These are phyloP conservation scores for Fusarium denticulatum DNA, from an alignment of 2,329 filamentous ascomycete genomes.

Conservation along the genomic window DNA sequence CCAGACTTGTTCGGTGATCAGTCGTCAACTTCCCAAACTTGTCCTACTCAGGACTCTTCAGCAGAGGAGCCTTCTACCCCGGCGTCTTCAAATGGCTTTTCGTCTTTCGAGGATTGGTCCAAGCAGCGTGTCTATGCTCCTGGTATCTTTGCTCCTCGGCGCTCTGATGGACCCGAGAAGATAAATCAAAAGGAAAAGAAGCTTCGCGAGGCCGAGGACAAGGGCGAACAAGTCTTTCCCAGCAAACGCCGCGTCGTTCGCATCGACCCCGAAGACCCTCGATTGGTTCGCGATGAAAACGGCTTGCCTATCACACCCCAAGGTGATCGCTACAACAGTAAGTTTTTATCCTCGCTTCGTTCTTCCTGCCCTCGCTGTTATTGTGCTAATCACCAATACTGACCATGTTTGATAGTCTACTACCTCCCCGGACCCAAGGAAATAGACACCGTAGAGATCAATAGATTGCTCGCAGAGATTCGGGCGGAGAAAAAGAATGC, in stretches of 20 bases:
- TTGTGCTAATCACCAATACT: not conserved
- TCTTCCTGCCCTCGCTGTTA: not conserved
- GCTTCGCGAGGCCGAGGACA: not conserved
- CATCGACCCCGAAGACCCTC: not conserved
- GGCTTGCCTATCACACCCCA: not conserved
- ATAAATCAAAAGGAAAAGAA: not conserved
- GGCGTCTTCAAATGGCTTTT: not conserved
- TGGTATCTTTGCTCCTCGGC: not conserved
- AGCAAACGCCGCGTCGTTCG: constrained; percentile 2
- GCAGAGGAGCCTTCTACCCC: not conserved
- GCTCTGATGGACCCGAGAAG: not conserved
- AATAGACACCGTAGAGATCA: not conserved
- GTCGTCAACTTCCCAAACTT: not conserved
- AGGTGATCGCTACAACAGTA: not conserved
- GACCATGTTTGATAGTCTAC: not conserved
- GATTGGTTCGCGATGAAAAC: not conserved
- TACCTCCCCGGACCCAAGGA: not conserved
- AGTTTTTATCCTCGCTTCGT: not conserved
- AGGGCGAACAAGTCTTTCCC: not conserved
- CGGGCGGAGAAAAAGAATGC: not conserved
- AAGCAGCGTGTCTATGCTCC: not conserved
- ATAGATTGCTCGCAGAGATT: not conserved
- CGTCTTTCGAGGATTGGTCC: not conserved
- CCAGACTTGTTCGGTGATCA: not conserved
- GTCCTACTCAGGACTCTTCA: not conserved